Percentiles rank a stretch among this genome's conserved stretches.
phyloP scores from a whole-genome alignment of 78 protist species.

The Dictyostelium firmibasis region DNA sequence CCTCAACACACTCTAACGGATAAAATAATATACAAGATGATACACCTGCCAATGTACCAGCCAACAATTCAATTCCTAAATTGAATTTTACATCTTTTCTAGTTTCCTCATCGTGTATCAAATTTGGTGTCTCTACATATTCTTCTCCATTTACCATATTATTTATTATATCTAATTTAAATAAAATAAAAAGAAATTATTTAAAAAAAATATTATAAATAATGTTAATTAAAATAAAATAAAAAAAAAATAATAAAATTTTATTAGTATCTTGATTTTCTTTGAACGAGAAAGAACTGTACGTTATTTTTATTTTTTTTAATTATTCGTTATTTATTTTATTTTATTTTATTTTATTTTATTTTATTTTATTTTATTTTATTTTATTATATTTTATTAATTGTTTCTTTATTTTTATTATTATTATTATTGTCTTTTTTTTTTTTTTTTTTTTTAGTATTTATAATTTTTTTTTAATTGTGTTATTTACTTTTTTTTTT shows the following conservation, averaged over 20 bases:
- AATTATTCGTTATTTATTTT: not conserved
- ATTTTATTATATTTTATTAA: too few relatives aligned
- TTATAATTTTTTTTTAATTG: too few relatives aligned
- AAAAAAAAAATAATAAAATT: too few relatives aligned
- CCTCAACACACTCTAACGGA: conserved; percentile 64
- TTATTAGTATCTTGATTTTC: not conserved
- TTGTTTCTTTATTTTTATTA: too few relatives aligned
- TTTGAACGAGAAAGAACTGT: not conserved
- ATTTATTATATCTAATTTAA: not conserved
- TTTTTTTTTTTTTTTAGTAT: not conserved
- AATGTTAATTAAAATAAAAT: too few relatives aligned
- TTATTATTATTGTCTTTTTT: not conserved
- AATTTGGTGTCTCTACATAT: not conserved
- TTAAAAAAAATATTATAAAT: too few relatives aligned
- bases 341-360: not conserved
- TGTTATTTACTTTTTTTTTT: too few relatives aligned
- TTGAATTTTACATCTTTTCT: conserved; percentile 15
- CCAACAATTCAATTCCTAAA: conserved; percentile 29
- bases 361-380: not conserved
- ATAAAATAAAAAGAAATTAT: not conserved
- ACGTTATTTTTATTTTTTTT: not conserved
- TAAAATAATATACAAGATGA: conserved; percentile 48
- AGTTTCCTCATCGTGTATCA: not conserved
- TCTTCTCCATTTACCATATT: conserved; percentile 26
- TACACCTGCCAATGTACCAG: conserved; percentile 72